A percentile compares a stretch with the other conserved stretches of the same genome.
Conservation (phyloP, 495 filamentous ascomycete species). For the Penicillium roqueforti region DNA sequence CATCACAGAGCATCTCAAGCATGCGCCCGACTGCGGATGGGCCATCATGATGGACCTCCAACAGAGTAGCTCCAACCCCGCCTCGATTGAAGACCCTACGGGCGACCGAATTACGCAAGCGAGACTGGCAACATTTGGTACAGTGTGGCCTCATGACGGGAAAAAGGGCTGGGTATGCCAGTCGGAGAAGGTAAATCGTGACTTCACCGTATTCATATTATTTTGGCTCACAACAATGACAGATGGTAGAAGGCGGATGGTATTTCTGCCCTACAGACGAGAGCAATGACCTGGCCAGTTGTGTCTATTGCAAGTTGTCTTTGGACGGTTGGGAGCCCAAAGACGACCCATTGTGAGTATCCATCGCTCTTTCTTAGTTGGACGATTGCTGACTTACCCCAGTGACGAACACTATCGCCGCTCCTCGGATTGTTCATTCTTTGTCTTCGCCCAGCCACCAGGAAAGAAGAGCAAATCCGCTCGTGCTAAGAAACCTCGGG, state of each 20-base stretch:
- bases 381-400: slow-evolving; percentile 21
- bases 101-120: slow-evolving; percentile 66
- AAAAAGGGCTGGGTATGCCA: slow-evolving; percentile 88
- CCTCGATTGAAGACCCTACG: slow-evolving; percentile 66
- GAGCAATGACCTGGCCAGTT: slow-evolving; percentile 78
- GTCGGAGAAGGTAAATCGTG: slow-evolving; percentile 63
- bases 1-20: slow-evolving; percentile 75
- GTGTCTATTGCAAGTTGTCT: slow-evolving; percentile 79
- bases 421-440: slow-evolving; percentile 77
- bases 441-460: slow-evolving; percentile 48
- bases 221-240: slow-evolving; percentile 12
- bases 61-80: slow-evolving; percentile 56
- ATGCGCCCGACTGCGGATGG: slow-evolving; percentile 80
- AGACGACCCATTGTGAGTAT: slow-evolving; percentile 75
- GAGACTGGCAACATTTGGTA: slow-evolving; percentile 71
- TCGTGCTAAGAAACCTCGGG: slow-evolving; percentile 52
- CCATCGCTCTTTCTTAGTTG: slow-evolving; percentile 18
- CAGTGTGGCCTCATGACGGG: slow-evolving; percentile 79
- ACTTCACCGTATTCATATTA: slow-evolving; percentile 8
- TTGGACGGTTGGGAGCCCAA: slow-evolving; percentile 90
- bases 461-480: slow-evolving; percentile 43
- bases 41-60: slow-evolving; percentile 74
- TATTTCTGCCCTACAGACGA: slow-evolving; percentile 81
- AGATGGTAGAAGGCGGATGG: slow-evolving; percentile 93
- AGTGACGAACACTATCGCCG: slow-evolving; percentile 85